Evolutionary conservation across 2,329 filamentous ascomycete species (phyloP), one percentile per base, ranked within the genome.

Genomic region (Botrytis paeoniae): DNA sequence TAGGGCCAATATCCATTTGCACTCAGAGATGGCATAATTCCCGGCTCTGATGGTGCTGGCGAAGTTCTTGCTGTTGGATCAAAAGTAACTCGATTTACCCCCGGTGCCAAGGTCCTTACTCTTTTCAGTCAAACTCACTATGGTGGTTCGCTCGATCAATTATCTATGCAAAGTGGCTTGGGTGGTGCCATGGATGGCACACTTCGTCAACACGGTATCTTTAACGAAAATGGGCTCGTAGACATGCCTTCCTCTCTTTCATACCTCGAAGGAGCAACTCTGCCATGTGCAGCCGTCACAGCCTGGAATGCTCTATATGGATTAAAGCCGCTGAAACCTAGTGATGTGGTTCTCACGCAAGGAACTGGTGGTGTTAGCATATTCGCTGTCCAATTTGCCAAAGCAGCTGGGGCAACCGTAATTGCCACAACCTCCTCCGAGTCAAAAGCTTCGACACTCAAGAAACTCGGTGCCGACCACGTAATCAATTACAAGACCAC

Each of bases 301-400:
- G 85, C 86, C 2, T 89, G 87, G 88, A 89, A 89, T 75, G 86
- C 85, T 10, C 79, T 89, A 5, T 89, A 86, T 69, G 87, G 87
- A 63, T 85, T 76, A 68, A 80, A 82, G 81, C 71, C 75, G 2
- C 61, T 83, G 35, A 75, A 69, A 4, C 77, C 81, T 0, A 83
- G 82, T 0, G 78, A 84, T 12, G 80, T 78, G 73, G 82, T 85
- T 0, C 78, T 85, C 12, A 83, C 81, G 0, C 82, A 83, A 70
- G 84, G 84, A 12, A 84, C 83, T 1, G 83, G 84, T 1, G 84
- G 84, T 4, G 84, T 85, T 4, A 81, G 79, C 59, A 78, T 81
- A 20, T 81, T 82, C 57, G 81, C 80, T 1, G 41, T 83, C 1
- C 82, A 83, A 72, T 83, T 85, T 64, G 83, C 84, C 18, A 83